phyloP scores from a whole-genome alignment of 768 basidiomycete species.

The Sistotremastrum niveocremeum region DNA sequence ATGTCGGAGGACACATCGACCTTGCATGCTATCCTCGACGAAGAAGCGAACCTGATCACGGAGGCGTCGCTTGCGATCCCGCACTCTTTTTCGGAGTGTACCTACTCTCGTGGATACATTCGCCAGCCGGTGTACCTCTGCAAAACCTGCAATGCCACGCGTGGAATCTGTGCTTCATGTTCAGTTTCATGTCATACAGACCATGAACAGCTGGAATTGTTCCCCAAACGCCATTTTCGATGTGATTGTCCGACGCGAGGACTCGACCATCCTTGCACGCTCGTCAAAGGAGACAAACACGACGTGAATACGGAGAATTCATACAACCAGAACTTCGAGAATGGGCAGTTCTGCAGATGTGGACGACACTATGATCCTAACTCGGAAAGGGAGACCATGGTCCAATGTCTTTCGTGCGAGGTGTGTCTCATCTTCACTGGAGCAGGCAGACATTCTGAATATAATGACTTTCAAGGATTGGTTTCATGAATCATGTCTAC shows the following conservation, averaged over 20 bases:
- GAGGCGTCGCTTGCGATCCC: slow-evolving; percentile 41
- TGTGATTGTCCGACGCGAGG: slow-evolving; percentile 73
- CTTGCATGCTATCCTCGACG: neutral
- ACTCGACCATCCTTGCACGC: slow-evolving; percentile 46
- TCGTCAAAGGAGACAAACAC: slow-evolving; percentile 41
- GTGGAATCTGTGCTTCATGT: slow-evolving; percentile 72
- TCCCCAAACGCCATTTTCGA: slow-evolving; percentile 71
- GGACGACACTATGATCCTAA: slow-evolving; percentile 55
- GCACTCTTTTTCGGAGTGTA: slow-evolving; percentile 44
- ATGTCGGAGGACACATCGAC: too few relatives aligned
- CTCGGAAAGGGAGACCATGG: slow-evolving; percentile 73
- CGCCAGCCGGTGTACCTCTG: slow-evolving; percentile 79
- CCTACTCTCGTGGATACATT: slow-evolving; percentile 44
- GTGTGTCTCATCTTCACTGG: slow-evolving; percentile 28
- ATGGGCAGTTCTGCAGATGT: slow-evolving; percentile 62
- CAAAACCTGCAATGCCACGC: slow-evolving; percentile 49
- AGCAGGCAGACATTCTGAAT: neutral
- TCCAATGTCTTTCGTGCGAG: slow-evolving; percentile 78
- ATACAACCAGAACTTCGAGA: slow-evolving; percentile 62
- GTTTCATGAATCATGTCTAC: slow-evolving; percentile 85
- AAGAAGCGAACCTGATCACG: slow-evolving; percentile 18
- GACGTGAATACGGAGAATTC: slow-evolving; percentile 39
- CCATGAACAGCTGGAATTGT: slow-evolving; percentile 78
- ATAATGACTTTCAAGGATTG: slow-evolving; percentile 46
- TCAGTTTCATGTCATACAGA: slow-evolving; percentile 78